Percentiles rank a stretch among this genome's conserved stretches.
Conservation (phyloP, 2,329 filamentous ascomycete species). For the Apiospora marii region DNA sequence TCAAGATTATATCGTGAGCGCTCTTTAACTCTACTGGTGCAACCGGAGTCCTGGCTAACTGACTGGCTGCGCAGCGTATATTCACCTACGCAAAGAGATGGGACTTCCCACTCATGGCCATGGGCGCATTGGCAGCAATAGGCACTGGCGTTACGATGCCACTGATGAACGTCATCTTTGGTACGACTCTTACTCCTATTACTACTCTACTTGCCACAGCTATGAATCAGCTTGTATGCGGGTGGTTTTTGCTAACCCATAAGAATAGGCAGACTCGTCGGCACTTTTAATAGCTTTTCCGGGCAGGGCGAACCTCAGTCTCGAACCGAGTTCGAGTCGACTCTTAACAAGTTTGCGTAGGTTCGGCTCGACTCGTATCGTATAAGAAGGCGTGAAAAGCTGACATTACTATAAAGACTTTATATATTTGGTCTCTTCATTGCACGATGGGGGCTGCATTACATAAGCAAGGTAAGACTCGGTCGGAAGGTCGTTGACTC, state of each 20-base stretch:
- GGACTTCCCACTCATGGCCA: slow-evolving; percentile 58
- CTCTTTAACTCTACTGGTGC: background rate
- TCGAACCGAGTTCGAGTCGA: slow-evolving; percentile 48
- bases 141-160: slow-evolving; percentile 61
- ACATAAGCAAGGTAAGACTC: slow-evolving; percentile 61
- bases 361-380: slow-evolving; percentile 29
- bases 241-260: slow-evolving; percentile 26
- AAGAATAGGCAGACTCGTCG: slow-evolving; percentile 51
- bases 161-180: slow-evolving; percentile 67
- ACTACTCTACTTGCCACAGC: slow-evolving; percentile 22
- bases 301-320: slow-evolving; percentile 43
- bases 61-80: slow-evolving; percentile 49
- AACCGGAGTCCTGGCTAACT: slow-evolving; percentile 22
- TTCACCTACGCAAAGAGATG: slow-evolving; percentile 62
- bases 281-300: slow-evolving; percentile 56
- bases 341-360: slow-evolving; percentile 55
- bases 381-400: background rate
- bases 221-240: background rate
- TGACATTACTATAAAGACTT: slow-evolving; percentile 51
- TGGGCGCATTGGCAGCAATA: slow-evolving; percentile 56
- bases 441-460: slow-evolving; percentile 68
- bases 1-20: slow-evolving; percentile 52
- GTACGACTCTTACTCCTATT: slow-evolving; percentile 37
- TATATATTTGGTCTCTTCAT: slow-evolving; percentile 78
- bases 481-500: background rate